phyloP scores from a whole-genome alignment of 495 filamentous ascomycete species.

The Articulospora tetracladia region DNA sequence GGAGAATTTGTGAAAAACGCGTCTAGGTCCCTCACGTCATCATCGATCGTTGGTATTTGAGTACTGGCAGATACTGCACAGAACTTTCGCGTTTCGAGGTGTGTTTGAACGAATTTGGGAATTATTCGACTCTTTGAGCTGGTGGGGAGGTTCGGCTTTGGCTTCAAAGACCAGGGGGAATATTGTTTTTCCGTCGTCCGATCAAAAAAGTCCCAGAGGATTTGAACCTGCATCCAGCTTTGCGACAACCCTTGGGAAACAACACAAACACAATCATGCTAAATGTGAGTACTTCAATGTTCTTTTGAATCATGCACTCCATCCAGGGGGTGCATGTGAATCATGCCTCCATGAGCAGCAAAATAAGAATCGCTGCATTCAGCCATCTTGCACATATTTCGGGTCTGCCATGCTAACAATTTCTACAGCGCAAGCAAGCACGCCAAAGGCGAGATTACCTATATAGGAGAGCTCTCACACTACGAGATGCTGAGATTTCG shows the following conservation, averaged over 20 bases:
- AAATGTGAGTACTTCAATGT: not conserved
- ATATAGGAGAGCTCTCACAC: constrained; percentile 73
- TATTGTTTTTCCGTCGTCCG: not conserved
- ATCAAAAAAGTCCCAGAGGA: not conserved
- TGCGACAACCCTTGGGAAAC: not conserved
- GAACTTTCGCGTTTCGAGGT: constrained; percentile 4
- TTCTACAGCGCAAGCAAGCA: constrained; percentile 60
- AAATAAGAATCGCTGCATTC: not conserved
- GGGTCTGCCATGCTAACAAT: not conserved
- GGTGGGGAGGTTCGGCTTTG: not conserved
- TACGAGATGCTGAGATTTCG: constrained; percentile 88
- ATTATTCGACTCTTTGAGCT: not conserved
- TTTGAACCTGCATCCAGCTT: not conserved
- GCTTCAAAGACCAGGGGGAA: not conserved
- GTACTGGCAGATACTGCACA: constrained; percentile 17
- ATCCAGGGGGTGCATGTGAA: not conserved
- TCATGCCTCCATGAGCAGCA: too few relatives aligned
- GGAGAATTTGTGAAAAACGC: constrained; percentile 16
- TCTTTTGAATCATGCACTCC: not conserved
- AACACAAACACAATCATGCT: not conserved
- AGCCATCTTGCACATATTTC: not conserved
- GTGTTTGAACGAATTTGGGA: not conserved
- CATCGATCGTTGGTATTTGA: constrained; percentile 9
- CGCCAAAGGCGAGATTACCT: constrained; percentile 92
- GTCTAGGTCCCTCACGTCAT: constrained; percentile 21